A percentile compares a stretch with the other conserved stretches of the same genome.
These are phyloP conservation scores for Nepenthes gracilis DNA, from an alignment of 148 eudicot genomes.

Conservation along the genomic window DNA sequence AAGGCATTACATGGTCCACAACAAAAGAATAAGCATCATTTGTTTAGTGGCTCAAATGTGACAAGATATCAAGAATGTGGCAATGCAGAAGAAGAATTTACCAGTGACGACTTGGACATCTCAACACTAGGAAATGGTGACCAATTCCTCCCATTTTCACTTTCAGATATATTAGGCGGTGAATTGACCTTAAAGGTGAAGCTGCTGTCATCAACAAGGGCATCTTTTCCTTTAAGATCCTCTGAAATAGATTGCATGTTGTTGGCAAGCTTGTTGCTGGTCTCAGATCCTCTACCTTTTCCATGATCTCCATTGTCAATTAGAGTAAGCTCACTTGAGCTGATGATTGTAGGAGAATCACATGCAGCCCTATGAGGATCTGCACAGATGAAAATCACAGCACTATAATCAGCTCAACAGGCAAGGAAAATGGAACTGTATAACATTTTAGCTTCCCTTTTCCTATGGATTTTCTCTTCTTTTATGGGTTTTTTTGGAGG, in stretches of 20 bases:
- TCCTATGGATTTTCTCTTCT: not conserved
- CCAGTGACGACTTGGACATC: constrained; percentile 20
- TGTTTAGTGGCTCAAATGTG: not conserved
- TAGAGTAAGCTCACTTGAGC: constrained; percentile 27
- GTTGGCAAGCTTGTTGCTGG: constrained; percentile 6
- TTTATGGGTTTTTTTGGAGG: not conserved
- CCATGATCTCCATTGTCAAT: constrained; percentile 22
- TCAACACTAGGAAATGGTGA: constrained; percentile 29
- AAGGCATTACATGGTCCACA: no score
- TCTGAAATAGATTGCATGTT: constrained; percentile 13
- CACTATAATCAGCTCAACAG: not conserved
- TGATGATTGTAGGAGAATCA: constrained; percentile 28
- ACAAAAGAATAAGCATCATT: no score
- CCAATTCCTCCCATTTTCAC: constrained; percentile 25
- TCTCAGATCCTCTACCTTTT: constrained; percentile 14
- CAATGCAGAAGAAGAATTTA: constrained; percentile 6
- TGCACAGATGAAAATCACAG: not conserved
- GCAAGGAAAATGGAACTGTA: not conserved
- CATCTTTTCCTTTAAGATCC: constrained; percentile 19
- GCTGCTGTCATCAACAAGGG: constrained; percentile 33
- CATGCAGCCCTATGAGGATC: constrained; percentile 27
- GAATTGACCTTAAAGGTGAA: constrained; percentile 61
- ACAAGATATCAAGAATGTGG: not conserved
- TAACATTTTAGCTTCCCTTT: not conserved
- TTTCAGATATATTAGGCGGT: constrained; percentile 29